A percentile compares a stretch with the other conserved stretches of the same genome.
Conservation (phyloP, 345 rosid species). For the Cardamine chenopodiifolia region DNA sequence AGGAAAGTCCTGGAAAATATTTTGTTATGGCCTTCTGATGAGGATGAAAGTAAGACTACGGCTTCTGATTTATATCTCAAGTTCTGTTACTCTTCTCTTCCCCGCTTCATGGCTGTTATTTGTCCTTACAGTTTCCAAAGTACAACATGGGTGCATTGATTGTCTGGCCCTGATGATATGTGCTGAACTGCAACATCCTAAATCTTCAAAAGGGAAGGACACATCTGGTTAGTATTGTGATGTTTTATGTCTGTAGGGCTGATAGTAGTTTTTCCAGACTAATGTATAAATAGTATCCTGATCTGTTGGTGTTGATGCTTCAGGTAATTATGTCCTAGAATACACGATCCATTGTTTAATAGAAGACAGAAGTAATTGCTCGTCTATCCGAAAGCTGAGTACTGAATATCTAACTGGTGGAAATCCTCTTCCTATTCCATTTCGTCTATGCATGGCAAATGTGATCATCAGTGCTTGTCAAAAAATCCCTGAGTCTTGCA, state of each 20-base stretch:
- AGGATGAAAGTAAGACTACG: slow-evolving; percentile 60
- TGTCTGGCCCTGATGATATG: slow-evolving; percentile 81
- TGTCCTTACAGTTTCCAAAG: slow-evolving; percentile 68
- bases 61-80: slow-evolving; percentile 28
- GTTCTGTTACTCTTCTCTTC: slow-evolving; percentile 3
- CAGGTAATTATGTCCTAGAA: slow-evolving; percentile 46
- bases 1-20: slow-evolving; percentile 56
- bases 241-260: slow-evolving; percentile 26
- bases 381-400: slow-evolving; percentile 31
- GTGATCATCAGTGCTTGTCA: slow-evolving; percentile 85
- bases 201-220: slow-evolving; percentile 45
- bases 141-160: slow-evolving; percentile 94
- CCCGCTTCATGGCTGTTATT: slow-evolving; percentile 18
- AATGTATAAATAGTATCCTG: slow-evolving; percentile 15
- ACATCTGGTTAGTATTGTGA: slow-evolving; percentile 41
- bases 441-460: slow-evolving; percentile 88
- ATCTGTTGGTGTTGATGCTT: slow-evolving; percentile 50
- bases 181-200: slow-evolving; percentile 64
- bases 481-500: slow-evolving; percentile 63
- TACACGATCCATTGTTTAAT: slow-evolving; percentile 56
- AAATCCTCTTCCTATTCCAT: slow-evolving; percentile 46
- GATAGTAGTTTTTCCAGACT: neutral
- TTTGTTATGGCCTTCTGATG: slow-evolving; percentile 81
- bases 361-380: slow-evolving; percentile 44
- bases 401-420: slow-evolving; percentile 38